These are phyloP conservation scores for Aspergillus fijiensis DNA, from an alignment of 2,329 filamentous ascomycete genomes.

Conservation along the genomic window DNA sequence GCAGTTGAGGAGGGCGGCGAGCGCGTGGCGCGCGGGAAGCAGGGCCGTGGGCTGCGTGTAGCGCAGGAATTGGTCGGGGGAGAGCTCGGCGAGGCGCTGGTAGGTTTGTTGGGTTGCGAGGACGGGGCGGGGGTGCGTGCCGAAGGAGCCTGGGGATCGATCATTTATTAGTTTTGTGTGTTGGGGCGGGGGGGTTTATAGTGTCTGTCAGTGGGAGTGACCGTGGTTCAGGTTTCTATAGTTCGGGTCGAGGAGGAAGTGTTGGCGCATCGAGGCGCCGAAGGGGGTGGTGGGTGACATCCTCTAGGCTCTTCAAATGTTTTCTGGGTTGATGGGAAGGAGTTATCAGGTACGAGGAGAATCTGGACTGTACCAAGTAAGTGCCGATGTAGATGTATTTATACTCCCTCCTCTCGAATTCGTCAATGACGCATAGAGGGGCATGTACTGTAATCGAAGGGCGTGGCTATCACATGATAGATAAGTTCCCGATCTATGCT, in stretches of 20 bases:
- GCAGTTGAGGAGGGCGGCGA: conserved; percentile 66
- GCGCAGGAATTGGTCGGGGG: conserved; percentile 74
- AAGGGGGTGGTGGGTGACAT: conserved; percentile 41
- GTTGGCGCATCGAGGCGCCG: conserved; percentile 56
- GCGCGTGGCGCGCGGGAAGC: conserved; percentile 61
- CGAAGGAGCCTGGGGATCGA: conserved; percentile 63
- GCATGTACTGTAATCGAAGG: neutral
- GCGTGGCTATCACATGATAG: neutral
- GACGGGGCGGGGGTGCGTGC: conserved; percentile 67
- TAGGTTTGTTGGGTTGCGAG: conserved; percentile 60
- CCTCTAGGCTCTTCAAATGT: neutral
- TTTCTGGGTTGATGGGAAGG: too few relatives aligned
- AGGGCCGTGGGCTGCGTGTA: conserved; percentile 64
- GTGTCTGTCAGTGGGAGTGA: conserved; percentile 34
- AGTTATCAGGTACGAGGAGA: too few relatives aligned
- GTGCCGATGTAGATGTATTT: too few relatives aligned
- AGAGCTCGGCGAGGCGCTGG: conserved; percentile 65
- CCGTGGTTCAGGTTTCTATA: conserved; percentile 78
- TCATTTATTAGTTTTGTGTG: neutral
- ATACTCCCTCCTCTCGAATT: too few relatives aligned
- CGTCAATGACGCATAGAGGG: neutral
- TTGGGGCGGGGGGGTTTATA: neutral
- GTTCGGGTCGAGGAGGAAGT: conserved; percentile 68
- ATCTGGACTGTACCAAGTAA: too few relatives aligned
- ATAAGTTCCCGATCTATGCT: neutral